Percentiles rank a stretch among this genome's conserved stretches.
Conservation (phyloP, 345 rosid genomes). For the Mallotus nudiflorus region DNA sequence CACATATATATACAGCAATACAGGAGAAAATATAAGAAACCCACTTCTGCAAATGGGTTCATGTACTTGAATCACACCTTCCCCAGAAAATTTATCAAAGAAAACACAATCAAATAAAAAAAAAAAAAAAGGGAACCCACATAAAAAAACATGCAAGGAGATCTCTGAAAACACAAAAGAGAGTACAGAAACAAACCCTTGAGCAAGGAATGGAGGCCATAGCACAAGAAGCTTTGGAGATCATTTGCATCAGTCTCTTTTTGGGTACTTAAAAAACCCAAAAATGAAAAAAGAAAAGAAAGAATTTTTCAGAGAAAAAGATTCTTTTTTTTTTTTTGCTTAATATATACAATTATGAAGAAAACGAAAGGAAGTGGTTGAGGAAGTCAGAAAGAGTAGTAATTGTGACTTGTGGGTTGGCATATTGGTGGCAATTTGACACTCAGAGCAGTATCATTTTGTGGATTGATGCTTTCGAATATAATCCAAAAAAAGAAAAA, state of each 20-base stretch:
- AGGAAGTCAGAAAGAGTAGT: background rate
- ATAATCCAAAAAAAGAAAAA: background rate
- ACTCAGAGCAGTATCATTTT: conserved; percentile 8
- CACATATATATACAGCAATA: background rate
- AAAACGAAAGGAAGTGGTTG: background rate
- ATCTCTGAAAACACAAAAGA: background rate
- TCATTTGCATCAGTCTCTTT: conserved; percentile 51
- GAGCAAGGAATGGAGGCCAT: conserved; percentile 77
- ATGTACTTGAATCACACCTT: conserved; percentile 7
- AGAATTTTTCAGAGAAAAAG: background rate
- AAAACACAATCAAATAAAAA: background rate
- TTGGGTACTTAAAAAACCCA: conserved; percentile 3
- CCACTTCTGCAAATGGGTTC: conserved; percentile 11
- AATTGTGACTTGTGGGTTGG: conserved; percentile 22
- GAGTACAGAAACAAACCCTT: conserved; percentile 40
- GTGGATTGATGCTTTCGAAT: background rate
- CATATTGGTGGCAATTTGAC: conserved; percentile 19
- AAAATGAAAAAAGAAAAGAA: background rate
- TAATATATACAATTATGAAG: no score
- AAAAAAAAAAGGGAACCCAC: background rate
- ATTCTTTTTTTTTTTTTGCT: background rate
- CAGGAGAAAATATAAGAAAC: background rate
- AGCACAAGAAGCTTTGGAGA: conserved; percentile 73
- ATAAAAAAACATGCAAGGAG: background rate
- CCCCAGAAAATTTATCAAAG: conserved; percentile 6